phyloP scores from a whole-genome alignment of 2,329 filamentous ascomycete genomes.

The Shiraia bambusicola region DNA sequence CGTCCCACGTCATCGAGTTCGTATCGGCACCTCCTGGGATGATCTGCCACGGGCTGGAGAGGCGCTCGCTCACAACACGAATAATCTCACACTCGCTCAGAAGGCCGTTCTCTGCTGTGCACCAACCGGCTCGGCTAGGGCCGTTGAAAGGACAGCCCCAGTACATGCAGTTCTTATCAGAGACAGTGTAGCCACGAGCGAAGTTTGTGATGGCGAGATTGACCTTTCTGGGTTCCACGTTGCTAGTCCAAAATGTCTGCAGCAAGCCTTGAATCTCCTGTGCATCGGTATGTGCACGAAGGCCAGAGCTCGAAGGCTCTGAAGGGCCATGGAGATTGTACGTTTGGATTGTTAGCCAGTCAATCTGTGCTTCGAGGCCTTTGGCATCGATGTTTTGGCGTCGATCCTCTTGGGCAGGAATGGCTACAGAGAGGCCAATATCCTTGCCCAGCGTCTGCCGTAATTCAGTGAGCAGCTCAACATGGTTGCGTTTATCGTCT shows the following conservation, averaged over 20 bases:
- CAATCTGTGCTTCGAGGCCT: constrained; percentile 29
- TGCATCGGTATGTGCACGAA: constrained; percentile 51
- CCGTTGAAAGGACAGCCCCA: constrained; percentile 25
- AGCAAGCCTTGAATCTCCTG: constrained; percentile 49
- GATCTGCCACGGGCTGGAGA: constrained; percentile 17
- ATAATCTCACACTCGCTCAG: constrained; percentile 43
- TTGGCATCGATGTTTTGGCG: constrained; percentile 28
- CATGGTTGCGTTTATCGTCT: constrained; percentile 36
- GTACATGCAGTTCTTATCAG: constrained; percentile 18
- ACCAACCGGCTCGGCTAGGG: constrained; percentile 17
- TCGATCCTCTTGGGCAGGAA: constrained; percentile 31
- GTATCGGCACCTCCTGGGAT: constrained; percentile 34
- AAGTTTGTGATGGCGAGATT: constrained; percentile 53
- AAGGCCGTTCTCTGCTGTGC: constrained; percentile 34
- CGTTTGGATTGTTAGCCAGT: constrained; percentile 51
- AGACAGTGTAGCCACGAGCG: constrained; percentile 40
- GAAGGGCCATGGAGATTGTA: constrained; percentile 49
- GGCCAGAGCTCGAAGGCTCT: constrained; percentile 11
- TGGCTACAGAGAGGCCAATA: constrained; percentile 26
- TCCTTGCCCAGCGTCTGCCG: constrained; percentile 19
- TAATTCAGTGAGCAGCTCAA: constrained; percentile 25
- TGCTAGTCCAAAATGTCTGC: constrained; percentile 51
- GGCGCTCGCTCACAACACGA: constrained; percentile 24
- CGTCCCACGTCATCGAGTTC: constrained; percentile 38
- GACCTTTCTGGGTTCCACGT: constrained; percentile 47